Base-by-base conservation (phyloP, 2,329 filamentous ascomycete species). In the Alternaria novae-zelandiae region DNA sequence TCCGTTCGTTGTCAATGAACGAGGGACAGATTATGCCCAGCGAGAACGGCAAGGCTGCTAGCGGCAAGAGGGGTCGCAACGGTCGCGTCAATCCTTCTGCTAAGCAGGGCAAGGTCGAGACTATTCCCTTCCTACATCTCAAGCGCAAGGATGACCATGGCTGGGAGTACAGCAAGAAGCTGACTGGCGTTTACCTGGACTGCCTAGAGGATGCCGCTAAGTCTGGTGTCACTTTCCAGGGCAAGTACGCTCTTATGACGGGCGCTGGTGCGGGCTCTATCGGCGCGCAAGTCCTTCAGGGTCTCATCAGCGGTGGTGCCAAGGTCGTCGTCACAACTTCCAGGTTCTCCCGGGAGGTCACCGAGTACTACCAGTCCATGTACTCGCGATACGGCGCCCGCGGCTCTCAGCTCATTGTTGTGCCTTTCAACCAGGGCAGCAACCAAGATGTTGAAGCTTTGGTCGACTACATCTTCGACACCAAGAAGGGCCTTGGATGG, bases 141-240 rank as follows among this genome's bases (percentile, higher is more conserved):
- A 97, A 97, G 88, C 92, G 93, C 81, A 96, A 97, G 83, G 90
- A 92, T 57, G 89, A 94, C 66, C 91, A 97, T 76, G 95, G 95
- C 65, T 99, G 96, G 96, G 94, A 98, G 78, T 99, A 98, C 86
- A 98, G 93, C 89, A 99, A 98, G 88, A 97, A 96, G 85, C 88
- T 99, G 61, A 98, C 96, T 23, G 92, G 93, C 61, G 82, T 94
- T 72, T 99, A 99, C 80, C 88, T 99, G 32, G 93, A 97, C 79
- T 94, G 93, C 66, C 83, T 99, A 30, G 94, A 97, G 83, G 88
- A 94, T 67, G 94, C 94, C 69, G 96, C 96, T 69, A 91, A 90
- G 75, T 86, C 89, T 59, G 96, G 96, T 80, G 90, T 99, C 63
- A 96, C 90, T 50, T 99, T 97, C 85, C 88, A 94, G 79, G 93